Evolutionary conservation across 2,329 filamentous ascomycete species (phyloP).

Genomic region (Penicillium sp.): DNA sequence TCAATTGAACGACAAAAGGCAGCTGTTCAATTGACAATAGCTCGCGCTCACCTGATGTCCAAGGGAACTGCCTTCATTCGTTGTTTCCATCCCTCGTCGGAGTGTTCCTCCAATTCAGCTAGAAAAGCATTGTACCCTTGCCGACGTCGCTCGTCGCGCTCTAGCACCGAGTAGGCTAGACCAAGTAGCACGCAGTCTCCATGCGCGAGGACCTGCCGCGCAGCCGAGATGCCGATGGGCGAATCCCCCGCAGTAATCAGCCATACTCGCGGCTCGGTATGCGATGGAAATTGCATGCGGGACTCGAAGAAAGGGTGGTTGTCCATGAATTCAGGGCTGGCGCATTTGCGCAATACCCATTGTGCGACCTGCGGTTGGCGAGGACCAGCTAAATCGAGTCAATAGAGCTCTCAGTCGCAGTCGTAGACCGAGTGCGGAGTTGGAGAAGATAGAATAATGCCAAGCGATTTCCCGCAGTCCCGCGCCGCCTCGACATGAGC

Average conservation of each 20-base stretch:
- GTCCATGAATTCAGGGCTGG: conserved; percentile 31
- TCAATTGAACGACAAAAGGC: neutral
- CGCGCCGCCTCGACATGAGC: conserved; percentile 7
- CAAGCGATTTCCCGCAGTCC: conserved; percentile 6
- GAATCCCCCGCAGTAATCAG: conserved; percentile 82
- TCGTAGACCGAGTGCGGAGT: conserved; percentile 11
- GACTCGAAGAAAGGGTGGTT: conserved; percentile 31
- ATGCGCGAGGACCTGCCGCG: conserved; percentile 75
- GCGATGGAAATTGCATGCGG: conserved; percentile 51
- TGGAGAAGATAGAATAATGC: conserved; percentile 4
- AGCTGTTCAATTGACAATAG: neutral
- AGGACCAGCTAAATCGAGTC: conserved; percentile 1
- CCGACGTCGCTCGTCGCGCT: conserved; percentile 64
- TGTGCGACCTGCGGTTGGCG: conserved; percentile 14
- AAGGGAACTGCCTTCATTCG: conserved; percentile 60
- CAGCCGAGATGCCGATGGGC: conserved; percentile 75
- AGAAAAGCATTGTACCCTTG: conserved; percentile 75
- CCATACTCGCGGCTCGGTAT: conserved; percentile 76
- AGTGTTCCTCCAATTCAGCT: conserved; percentile 53
- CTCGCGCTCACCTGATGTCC: conserved; percentile 47
- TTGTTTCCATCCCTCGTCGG: conserved; percentile 72
- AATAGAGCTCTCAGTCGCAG: neutral
- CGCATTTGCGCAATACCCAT: conserved; percentile 27
- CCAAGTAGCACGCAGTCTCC: conserved; percentile 87
- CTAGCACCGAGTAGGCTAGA: conserved; percentile 69